Evolutionary conservation across 805 yeast genomes (phyloP).

Genomic region (Tetrapisispora phaffii): DNA sequence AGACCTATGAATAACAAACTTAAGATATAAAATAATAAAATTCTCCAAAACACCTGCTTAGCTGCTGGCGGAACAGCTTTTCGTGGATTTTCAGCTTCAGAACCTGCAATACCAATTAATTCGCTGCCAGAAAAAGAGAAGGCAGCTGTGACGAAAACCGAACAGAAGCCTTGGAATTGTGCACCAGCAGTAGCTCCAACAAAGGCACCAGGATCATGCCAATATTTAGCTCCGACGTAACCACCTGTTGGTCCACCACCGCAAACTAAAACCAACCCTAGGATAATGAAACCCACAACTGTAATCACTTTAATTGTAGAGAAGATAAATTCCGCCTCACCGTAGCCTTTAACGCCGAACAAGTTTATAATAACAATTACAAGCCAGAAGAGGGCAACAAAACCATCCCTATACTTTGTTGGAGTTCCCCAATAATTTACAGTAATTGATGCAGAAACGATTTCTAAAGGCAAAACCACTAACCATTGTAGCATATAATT

Average conservation of each 20-base stretch:
- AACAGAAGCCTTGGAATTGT: slow-evolving; percentile 52
- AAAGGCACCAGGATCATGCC: slow-evolving; percentile 52
- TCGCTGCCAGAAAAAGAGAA: slow-evolving; percentile 48
- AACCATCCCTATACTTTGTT: slow-evolving; percentile 39
- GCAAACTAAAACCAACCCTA: slow-evolving; percentile 38
- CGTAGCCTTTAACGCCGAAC: slow-evolving; percentile 45
- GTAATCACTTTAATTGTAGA: slow-evolving; percentile 39
- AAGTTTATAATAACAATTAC: slow-evolving; percentile 40
- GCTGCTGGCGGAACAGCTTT: slow-evolving; percentile 42
- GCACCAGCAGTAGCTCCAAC: slow-evolving; percentile 33
- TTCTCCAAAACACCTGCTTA: slow-evolving; percentile 49
- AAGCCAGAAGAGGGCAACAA: slow-evolving; percentile 41
- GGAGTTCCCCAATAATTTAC: slow-evolving; percentile 42
- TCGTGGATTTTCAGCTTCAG: slow-evolving; percentile 40
- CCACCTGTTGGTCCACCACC: slow-evolving; percentile 39
- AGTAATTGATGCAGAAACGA: slow-evolving; percentile 45
- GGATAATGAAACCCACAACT: slow-evolving; percentile 40
- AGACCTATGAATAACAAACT: slow-evolving; percentile 38
- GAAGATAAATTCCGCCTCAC: slow-evolving; percentile 41
- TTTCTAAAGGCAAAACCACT: slow-evolving; percentile 41
- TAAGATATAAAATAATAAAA: slow-evolving; percentile 37
- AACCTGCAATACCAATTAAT: slow-evolving; percentile 41
- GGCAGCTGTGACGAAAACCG: slow-evolving; percentile 70
- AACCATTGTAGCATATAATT: slow-evolving; percentile 47
- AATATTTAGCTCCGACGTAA: slow-evolving; percentile 38